phyloP scores from a whole-genome alignment of 1,284 basidiomycete species.

The Puccinia polysora region DNA sequence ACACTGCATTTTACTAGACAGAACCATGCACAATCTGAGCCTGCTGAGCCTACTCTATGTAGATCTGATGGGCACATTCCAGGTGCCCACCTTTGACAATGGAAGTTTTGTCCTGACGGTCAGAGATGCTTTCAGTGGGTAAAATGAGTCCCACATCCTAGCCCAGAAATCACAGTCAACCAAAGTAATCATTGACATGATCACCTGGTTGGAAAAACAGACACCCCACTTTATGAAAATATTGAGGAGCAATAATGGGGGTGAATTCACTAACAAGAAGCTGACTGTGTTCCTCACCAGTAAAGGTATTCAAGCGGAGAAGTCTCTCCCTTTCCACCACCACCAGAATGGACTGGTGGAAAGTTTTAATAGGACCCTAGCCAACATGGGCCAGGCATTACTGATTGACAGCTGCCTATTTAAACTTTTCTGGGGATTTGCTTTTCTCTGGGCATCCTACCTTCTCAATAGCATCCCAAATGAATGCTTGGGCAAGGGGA shows the following conservation, averaged over 20 bases:
- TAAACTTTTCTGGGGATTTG: not conserved
- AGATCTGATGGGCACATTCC: too few species aligned
- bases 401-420: not conserved
- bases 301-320: not conserved
- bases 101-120: too few species aligned
- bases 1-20: too few species aligned
- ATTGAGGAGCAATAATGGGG: not conserved
- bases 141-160: too few species aligned
- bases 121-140: too few species aligned
- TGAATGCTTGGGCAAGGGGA: not conserved
- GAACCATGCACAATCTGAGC: too few species aligned
- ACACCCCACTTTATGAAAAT: not conserved
- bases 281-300: not conserved
- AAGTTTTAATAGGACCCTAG: not conserved
- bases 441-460: not conserved
- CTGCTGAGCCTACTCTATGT: too few species aligned
- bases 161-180: not conserved
- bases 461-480: not conserved
- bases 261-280: not conserved
- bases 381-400: not conserved
- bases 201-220: not conserved
- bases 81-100: too few species aligned
- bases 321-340: too few species aligned
- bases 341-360: not conserved
- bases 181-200: not conserved